Percentiles rank a stretch among this genome's conserved stretches.
Conservation (phyloP, 441 rosid species). For the Pelargonium cotyledonis region DNA sequence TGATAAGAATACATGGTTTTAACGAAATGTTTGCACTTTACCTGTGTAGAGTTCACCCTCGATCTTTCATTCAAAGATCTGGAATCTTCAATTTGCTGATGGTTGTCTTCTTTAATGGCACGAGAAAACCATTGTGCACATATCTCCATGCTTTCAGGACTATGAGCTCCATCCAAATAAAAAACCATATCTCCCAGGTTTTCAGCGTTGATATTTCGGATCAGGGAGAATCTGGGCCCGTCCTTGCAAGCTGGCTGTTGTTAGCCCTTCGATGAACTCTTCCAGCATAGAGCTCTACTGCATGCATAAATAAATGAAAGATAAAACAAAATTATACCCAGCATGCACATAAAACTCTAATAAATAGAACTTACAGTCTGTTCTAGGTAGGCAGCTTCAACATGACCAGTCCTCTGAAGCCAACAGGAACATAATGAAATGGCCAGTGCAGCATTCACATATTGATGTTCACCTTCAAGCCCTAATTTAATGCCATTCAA, state of each 20-base stretch:
- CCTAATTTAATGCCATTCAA: constrained; percentile 68
- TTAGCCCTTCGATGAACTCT: constrained; percentile 72
- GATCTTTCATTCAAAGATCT: constrained; percentile 24
- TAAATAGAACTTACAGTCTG: constrained; percentile 41
- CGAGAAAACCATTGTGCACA: constrained; percentile 83
- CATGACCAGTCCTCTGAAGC: constrained; percentile 80
- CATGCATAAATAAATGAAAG: constrained; percentile 17
- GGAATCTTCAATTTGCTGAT: constrained; percentile 24
- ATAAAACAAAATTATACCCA: neutral
- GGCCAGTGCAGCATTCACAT: constrained; percentile 82
- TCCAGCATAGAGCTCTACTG: constrained; percentile 65
- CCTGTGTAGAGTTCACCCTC: constrained; percentile 49
- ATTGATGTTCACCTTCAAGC: constrained; percentile 94
- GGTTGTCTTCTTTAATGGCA: constrained; percentile 38
- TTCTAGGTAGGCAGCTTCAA: constrained; percentile 35
- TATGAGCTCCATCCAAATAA: constrained; percentile 95
- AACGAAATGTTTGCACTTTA: constrained; percentile 14
- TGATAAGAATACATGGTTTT: neutral
- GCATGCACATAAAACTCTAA: constrained; percentile 10
- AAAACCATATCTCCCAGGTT: constrained; percentile 58
- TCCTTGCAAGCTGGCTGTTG: constrained; percentile 79
- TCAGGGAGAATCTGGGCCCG: constrained; percentile 84
- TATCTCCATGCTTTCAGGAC: constrained; percentile 90
- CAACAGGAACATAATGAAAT: constrained; percentile 67
- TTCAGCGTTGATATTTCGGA: constrained; percentile 33